A percentile compares a stretch with the other conserved stretches of the same genome.
Evolutionary conservation across 1,139 yeast genomes (phyloP).

Genomic region (Taphrina populina): DNA sequence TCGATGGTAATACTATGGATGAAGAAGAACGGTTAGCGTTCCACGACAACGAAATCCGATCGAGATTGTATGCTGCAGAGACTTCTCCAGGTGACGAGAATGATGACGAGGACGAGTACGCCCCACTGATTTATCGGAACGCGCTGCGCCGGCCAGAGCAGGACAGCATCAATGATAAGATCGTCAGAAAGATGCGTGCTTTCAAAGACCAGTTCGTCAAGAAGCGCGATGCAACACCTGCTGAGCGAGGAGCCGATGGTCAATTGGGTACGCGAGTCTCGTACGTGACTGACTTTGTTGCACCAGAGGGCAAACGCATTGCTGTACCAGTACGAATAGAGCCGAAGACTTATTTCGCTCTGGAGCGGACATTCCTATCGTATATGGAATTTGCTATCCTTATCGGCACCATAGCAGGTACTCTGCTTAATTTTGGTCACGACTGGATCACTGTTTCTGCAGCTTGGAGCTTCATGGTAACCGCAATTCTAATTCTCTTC

Average conservation of each 20-base stretch:
- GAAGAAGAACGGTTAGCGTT: constrained; percentile 42
- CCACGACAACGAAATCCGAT: constrained; percentile 25
- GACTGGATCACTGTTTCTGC: constrained; percentile 66
- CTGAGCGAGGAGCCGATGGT: constrained; percentile 23
- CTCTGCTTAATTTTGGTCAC: constrained; percentile 89
- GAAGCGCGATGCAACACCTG: constrained; percentile 8
- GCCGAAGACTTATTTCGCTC: constrained; percentile 97
- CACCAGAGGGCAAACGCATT: constrained; percentile 83
- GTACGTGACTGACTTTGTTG: constrained; percentile 37
- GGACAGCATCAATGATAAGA: constrained; percentile 22
- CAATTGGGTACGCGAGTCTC: constrained; percentile 14
- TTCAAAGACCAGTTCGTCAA: constrained; percentile 11
- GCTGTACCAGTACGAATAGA: constrained; percentile 97
- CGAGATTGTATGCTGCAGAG: constrained; percentile 17
- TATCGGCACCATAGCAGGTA: constrained; percentile 91
- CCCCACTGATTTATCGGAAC: constrained; percentile 22
- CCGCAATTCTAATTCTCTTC: constrained; percentile 68
- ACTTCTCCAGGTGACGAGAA: constrained; percentile 13
- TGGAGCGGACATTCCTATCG: constrained; percentile 93
- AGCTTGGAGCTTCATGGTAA: constrained; percentile 81
- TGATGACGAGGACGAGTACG: constrained; percentile 33
- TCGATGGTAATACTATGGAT: constrained; percentile 47
- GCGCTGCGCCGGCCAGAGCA: constrained; percentile 22
- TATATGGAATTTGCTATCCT: constrained; percentile 97
- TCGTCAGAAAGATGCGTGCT: background rate